These are phyloP conservation scores for Scenedesmus sp. DNA, from an alignment of 163 green algal species.

Conservation along the genomic window DNA sequence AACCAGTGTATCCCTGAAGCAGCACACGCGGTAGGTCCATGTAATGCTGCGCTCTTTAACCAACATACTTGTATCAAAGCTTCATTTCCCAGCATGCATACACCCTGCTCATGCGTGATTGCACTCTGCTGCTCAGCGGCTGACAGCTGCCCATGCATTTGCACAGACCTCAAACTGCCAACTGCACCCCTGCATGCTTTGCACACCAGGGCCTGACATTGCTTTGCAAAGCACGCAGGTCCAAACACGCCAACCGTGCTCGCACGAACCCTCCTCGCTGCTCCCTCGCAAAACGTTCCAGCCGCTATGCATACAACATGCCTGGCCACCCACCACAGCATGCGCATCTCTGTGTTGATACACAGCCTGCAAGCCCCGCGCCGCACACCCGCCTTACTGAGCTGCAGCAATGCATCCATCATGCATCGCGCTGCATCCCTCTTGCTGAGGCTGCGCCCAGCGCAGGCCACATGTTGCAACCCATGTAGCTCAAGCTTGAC, in stretches of 20 bases:
- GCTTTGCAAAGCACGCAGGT: neutral
- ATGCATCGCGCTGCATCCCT: no score
- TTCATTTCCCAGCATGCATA: neutral
- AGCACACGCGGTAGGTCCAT: no score
- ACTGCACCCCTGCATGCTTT: neutral
- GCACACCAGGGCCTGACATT: no score
- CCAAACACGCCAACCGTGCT: neutral
- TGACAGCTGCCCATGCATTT: neutral
- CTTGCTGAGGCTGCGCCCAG: no score
- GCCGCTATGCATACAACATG: neutral
- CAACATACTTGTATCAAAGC: neutral
- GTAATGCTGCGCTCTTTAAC: neutral
- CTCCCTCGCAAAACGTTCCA: neutral
- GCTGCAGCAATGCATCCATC: no score
- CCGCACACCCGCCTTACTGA: no score
- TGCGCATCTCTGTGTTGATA: neutral
- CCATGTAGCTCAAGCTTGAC: no score
- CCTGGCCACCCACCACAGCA: neutral
- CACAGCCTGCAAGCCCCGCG: no score
- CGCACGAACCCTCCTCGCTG: neutral
- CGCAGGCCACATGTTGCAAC: no score
- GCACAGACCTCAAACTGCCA: neutral
- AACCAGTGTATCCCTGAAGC: neutral
- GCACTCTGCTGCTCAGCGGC: neutral
- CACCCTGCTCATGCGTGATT: neutral